These are phyloP conservation scores for Russula foetens DNA, from an alignment of 768 basidiomycete species.

Conservation along the genomic window DNA sequence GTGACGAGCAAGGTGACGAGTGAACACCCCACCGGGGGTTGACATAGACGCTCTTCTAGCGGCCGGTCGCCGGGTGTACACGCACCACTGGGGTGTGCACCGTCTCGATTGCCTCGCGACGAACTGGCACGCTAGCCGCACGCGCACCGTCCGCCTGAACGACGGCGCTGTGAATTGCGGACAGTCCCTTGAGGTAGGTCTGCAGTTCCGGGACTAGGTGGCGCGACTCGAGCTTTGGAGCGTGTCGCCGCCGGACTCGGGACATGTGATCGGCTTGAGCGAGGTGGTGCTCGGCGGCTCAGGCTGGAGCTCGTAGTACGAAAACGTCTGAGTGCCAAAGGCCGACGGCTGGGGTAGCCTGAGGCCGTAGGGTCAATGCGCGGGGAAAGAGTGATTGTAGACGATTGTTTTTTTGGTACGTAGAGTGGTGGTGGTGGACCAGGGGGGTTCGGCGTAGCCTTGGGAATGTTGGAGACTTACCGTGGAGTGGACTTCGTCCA, in stretches of 20 bases:
- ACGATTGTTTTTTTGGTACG: constrained; percentile 56
- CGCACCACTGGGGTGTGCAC: constrained; percentile 78
- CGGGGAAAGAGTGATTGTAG: constrained; percentile 56
- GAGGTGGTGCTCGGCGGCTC: constrained; percentile 78
- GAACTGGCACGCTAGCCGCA: constrained; percentile 5
- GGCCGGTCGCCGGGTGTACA: constrained; percentile 79
- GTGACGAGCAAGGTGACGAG: neutral
- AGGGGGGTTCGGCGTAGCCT: constrained; percentile 4
- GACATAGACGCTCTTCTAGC: constrained; percentile 76
- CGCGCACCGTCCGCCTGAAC: constrained; percentile 29
- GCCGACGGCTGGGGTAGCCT: constrained; percentile 67
- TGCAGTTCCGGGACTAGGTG: constrained; percentile 52
- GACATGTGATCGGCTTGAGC: constrained; percentile 62
- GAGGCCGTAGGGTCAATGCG: constrained; percentile 52
- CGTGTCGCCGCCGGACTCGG: constrained; percentile 43
- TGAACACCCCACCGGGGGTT: constrained; percentile 51
- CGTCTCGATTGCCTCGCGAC: constrained; percentile 17
- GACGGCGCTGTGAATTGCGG: constrained; percentile 48
- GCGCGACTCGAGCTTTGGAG: constrained; percentile 35
- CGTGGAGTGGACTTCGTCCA: constrained; percentile 74
- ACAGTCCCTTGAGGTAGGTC: constrained; percentile 48
- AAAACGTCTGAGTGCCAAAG: constrained; percentile 81
- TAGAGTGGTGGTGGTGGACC: neutral
- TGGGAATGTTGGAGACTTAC: constrained; percentile 29
- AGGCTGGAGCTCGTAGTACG: constrained; percentile 75